phyloP scores from a whole-genome alignment of 257 asterid genomes.

The Capsicum baccatum region DNA sequence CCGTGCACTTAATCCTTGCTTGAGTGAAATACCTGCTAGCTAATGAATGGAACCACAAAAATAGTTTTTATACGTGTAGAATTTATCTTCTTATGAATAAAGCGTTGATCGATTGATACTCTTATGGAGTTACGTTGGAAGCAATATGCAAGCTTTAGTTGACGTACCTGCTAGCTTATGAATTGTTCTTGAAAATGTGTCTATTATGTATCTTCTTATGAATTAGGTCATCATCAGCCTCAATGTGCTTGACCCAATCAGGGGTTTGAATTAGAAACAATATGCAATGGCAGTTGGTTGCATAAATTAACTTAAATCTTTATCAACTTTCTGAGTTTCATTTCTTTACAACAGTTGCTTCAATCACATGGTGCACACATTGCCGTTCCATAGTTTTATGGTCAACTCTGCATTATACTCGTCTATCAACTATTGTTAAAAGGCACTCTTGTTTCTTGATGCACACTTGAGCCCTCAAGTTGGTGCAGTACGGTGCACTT shows the following conservation, averaged over 20 bases:
- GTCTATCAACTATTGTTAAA: background rate
- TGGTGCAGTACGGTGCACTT: background rate
- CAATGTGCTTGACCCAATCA: background rate
- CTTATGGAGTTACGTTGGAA: background rate
- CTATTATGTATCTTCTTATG: conserved; percentile 7
- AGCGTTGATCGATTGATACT: background rate
- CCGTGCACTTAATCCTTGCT: background rate
- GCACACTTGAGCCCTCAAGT: background rate
- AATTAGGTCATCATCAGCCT: background rate
- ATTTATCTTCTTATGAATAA: background rate
- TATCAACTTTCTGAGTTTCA: background rate
- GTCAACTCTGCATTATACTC: background rate
- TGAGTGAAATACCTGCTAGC: background rate
- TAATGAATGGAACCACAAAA: conserved; percentile 20
- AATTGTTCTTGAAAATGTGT: background rate
- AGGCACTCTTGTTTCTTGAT: conserved; percentile 15
- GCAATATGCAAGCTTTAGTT: conserved; percentile 3
- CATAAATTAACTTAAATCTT: background rate
- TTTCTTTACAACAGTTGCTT: background rate
- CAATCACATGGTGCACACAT: background rate
- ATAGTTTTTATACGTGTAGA: background rate
- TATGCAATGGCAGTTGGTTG: background rate
- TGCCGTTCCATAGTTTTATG: background rate
- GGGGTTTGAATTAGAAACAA: conserved; percentile 10
- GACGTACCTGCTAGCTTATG: background rate